Evolutionary conservation across 805 yeast species (phyloP).

Genomic region (Yamadazyma akitaensis): DNA sequence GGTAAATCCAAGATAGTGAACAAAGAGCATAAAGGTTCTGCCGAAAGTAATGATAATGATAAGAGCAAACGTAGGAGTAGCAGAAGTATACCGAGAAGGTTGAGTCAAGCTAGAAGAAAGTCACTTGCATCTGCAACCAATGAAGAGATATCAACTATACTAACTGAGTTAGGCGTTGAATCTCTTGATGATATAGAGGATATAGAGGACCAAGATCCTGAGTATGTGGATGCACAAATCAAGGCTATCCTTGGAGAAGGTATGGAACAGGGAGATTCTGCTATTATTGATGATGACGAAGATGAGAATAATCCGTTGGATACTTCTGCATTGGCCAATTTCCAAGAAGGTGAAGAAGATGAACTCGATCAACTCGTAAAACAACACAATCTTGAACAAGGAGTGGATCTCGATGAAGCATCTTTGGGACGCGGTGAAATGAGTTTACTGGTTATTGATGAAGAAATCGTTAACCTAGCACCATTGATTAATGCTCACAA

Average conservation of each 20-base stretch:
- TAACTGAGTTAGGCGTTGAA: slow-evolving; percentile 34
- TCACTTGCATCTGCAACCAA: slow-evolving; percentile 36
- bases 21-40: background rate
- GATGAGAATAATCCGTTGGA: slow-evolving; percentile 1
- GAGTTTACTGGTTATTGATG: slow-evolving; percentile 33
- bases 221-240: slow-evolving; percentile 30
- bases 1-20: background rate
- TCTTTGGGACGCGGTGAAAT: slow-evolving; percentile 19
- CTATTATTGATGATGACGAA: slow-evolving; percentile 18
- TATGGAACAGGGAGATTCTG: slow-evolving; percentile 18
- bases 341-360: slow-evolving; percentile 29
- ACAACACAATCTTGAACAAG: slow-evolving; percentile 34
- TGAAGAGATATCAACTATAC: slow-evolving; percentile 37
- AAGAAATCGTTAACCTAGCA: slow-evolving; percentile 38
- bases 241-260: slow-evolving; percentile 26
- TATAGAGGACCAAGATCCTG: slow-evolving; percentile 25
- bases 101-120: slow-evolving; percentile 36
- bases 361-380: slow-evolving; percentile 34
- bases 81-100: slow-evolving; percentile 20
- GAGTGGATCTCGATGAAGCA: slow-evolving; percentile 25
- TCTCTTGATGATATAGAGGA: slow-evolving; percentile 28
- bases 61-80: slow-evolving; percentile 7
- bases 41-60: slow-evolving; percentile 6
- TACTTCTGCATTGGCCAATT: slow-evolving; percentile 5
- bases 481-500: slow-evolving; percentile 36